These are phyloP conservation scores for Alternaria rosae DNA, from an alignment of 2,329 filamentous ascomycete species.

Conservation along the genomic window DNA sequence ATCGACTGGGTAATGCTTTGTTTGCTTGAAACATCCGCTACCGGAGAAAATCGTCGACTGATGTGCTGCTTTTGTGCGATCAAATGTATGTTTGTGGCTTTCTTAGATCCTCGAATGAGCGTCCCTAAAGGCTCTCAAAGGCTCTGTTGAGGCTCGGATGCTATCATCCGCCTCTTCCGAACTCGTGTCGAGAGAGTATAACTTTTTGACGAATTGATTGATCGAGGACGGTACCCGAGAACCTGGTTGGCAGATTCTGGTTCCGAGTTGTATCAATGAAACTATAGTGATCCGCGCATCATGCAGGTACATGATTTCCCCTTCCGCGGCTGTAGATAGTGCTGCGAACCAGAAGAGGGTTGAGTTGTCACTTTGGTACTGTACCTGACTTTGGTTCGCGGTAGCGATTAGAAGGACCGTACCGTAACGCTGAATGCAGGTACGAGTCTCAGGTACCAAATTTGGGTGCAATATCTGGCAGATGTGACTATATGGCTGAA, in stretches of 20 bases:
- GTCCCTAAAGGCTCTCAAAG: not conserved
- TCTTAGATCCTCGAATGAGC: not conserved
- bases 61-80: not conserved
- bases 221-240: not conserved
- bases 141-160: not conserved
- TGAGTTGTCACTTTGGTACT: not conserved
- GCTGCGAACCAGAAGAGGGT: not conserved
- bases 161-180: not conserved
- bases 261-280: slow-evolving; percentile 1
- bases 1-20: not conserved
- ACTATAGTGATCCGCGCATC: not conserved
- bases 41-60: not conserved
- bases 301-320: not conserved
- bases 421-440: not conserved
- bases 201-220: not conserved
- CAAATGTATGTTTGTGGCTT: not conserved
- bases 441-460: not conserved
- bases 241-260: not conserved
- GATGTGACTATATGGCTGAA: not conserved
- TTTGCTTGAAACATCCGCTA: not conserved
- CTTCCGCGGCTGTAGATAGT: not conserved
- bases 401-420: not conserved
- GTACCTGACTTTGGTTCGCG: not conserved
- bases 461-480: not conserved
- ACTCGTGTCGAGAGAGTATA: not conserved